These are phyloP conservation scores for Volvariella surrecta DNA, from an alignment of 1,284 basidiomycete genomes.

Conservation along the genomic window DNA sequence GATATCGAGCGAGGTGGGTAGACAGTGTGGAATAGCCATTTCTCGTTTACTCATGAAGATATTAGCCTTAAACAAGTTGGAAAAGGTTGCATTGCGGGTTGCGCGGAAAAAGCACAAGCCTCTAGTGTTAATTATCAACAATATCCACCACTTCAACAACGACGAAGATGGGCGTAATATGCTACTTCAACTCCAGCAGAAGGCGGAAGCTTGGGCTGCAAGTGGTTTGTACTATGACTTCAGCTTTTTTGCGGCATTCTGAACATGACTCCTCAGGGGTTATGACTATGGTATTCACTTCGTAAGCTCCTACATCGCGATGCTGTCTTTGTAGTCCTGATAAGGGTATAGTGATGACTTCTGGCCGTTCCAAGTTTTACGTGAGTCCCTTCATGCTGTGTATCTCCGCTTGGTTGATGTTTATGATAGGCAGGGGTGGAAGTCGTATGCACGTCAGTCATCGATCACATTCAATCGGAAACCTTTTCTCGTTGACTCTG, in stretches of 20 bases:
- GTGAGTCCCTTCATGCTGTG: constrained; percentile 26
- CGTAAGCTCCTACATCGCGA: constrained; percentile 34
- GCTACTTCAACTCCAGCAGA: constrained; percentile 76
- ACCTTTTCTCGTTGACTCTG: constrained; percentile 6
- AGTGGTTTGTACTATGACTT: constrained; percentile 44
- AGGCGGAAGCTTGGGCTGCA: constrained; percentile 79
- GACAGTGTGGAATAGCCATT: constrained; percentile 3
- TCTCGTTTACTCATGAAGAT: background rate
- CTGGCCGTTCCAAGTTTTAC: constrained; percentile 66
- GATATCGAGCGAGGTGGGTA: constrained; percentile 71
- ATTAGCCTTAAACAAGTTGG: constrained; percentile 74
- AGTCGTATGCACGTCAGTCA: constrained; percentile 61
- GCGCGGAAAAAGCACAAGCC: constrained; percentile 52
- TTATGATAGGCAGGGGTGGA: constrained; percentile 50
- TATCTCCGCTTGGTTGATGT: constrained; percentile 7
- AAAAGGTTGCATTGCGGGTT: constrained; percentile 74
- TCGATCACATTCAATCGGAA: background rate
- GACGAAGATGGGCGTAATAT: constrained; percentile 72
- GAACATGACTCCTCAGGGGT: constrained; percentile 42
- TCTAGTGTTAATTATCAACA: constrained; percentile 72
- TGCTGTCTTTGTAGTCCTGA: constrained; percentile 3
- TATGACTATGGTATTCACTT: constrained; percentile 71
- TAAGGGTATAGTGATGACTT: constrained; percentile 53
- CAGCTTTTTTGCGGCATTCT: background rate
- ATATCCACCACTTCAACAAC: constrained; percentile 74